Evolutionary conservation across 352 stramenopile genomes (phyloP), one percentile per base, ranked within the genome.

Genomic region (Phytophthora cajani): DNA sequence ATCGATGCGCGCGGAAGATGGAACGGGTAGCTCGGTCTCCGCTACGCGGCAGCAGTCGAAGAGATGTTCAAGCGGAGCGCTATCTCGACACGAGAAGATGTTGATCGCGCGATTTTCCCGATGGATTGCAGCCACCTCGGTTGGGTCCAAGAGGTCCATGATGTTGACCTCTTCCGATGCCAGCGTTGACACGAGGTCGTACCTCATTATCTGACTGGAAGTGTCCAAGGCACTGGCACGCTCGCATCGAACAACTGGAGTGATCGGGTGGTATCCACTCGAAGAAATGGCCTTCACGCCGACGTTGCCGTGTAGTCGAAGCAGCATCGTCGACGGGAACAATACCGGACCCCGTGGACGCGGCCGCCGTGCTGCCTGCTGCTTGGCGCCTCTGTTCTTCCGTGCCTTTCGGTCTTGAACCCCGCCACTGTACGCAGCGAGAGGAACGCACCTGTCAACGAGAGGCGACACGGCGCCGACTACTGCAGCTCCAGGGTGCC

Each of bases 321-420:
- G 46, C 40, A 87, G 21, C 51, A 88, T 49, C 30, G 78, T 86
- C n/a, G 74, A 81, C 49, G 82, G 73, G 51, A 84, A 85, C 38
- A 65, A 40, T 0, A 84, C 53, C 44, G 68, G 49, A 11, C 44
- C 33, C 3, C 19, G 51, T 36, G 64, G 51, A 49, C 46, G 51
- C 55, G 44, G 25, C 19, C 67, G 64, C 21, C 69, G 58, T 14
- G 12, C 27, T 32, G 66, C 46, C 19, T 55, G 21, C 49, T 53
- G 42, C 36, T 77, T 64, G 2, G 9, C 17, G 57, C 40, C 11
- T 67, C 38, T 53, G 17, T 40, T 62, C 30, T 66, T 78, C 11
- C 52, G 60, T 21, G 17, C 3, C 68, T 60, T 60, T 19, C 17
- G 30, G 12, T 10, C 30, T 30, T 50, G 30, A 16, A 46, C 7